These are phyloP conservation scores for Carex arenaria DNA, from an alignment of 202 grass and related monocot genomes.

Conservation along the genomic window DNA sequence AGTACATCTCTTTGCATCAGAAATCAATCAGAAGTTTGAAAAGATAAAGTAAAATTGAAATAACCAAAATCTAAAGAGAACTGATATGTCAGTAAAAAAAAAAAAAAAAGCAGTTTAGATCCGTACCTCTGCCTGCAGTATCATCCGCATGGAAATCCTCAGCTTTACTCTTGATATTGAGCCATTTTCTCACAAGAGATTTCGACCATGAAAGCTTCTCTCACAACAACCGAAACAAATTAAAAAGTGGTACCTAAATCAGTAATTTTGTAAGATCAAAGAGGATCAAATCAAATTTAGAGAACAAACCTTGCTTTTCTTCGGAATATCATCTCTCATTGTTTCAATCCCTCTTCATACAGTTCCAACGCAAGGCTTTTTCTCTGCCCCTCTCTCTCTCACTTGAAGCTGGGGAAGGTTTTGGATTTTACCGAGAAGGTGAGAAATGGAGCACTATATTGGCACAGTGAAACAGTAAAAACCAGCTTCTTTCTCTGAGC, in stretches of 20 bases:
- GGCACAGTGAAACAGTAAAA: slow-evolving; percentile 14
- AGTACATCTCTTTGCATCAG: slow-evolving; percentile 27
- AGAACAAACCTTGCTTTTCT: slow-evolving; percentile 78
- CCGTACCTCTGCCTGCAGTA: slow-evolving; percentile 49
- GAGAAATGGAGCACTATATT: neutral
- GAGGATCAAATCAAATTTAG: slow-evolving; percentile 4
- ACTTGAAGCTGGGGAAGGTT: slow-evolving; percentile 4
- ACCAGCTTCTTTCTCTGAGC: slow-evolving; percentile 23
- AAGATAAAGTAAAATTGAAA: slow-evolving; percentile 17
- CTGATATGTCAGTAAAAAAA: slow-evolving; percentile 10
- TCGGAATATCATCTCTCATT: slow-evolving; percentile 79
- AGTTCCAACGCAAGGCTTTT: slow-evolving; percentile 18
- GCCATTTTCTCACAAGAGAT: slow-evolving; percentile 91
- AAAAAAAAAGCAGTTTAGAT: slow-evolving; percentile 25
- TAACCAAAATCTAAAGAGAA: slow-evolving; percentile 21
- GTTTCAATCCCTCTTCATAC: slow-evolving; percentile 65
- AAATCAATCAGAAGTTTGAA: slow-evolving; percentile 25
- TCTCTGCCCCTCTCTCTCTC: slow-evolving; percentile 12
- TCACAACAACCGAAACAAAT: neutral
- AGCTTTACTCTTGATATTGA: slow-evolving; percentile 81
- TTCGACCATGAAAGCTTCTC: slow-evolving; percentile 91
- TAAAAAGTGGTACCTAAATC: slow-evolving; percentile 21
- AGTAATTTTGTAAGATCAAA: slow-evolving; percentile 27
- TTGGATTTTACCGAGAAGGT: slow-evolving; percentile 6
- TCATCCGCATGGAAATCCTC: slow-evolving; percentile 80